These are phyloP conservation scores for Plasmodium fragile DNA, from an alignment of 169 alveolate species.

Conservation along the genomic window DNA sequence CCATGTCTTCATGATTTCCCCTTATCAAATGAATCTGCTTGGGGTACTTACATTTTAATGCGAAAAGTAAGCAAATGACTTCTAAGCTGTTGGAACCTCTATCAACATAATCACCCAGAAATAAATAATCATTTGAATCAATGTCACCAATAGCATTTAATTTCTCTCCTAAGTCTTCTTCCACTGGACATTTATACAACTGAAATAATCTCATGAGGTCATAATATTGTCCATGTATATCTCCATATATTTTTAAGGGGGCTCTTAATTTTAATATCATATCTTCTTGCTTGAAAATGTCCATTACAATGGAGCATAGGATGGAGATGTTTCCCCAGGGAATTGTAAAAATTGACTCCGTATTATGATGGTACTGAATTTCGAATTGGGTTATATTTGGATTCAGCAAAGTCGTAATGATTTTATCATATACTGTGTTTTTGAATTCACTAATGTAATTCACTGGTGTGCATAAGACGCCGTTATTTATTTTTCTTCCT, in stretches of 20 bases:
- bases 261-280: slow-evolving; percentile 97
- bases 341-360: slow-evolving; percentile 81
- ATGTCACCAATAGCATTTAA: slow-evolving; percentile 95
- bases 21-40: slow-evolving; percentile 97
- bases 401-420: slow-evolving; percentile 80
- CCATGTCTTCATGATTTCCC: slow-evolving; percentile 99
- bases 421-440: slow-evolving; percentile 85
- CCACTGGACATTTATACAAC: slow-evolving; percentile 90
- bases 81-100: slow-evolving; percentile 95
- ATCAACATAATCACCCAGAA: slow-evolving; percentile 99
- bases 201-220: slow-evolving; percentile 97
- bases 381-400: slow-evolving; percentile 80
- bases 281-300: slow-evolving; percentile 93
- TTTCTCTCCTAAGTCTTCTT: slow-evolving; percentile 88
- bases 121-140: slow-evolving; percentile 97
- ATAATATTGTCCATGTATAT: slow-evolving; percentile 98
- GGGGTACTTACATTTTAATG: slow-evolving; percentile 97
- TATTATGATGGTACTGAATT: slow-evolving; percentile 75
- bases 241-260: slow-evolving; percentile 98
- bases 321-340: slow-evolving; percentile 88
- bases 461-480: slow-evolving; percentile 80
- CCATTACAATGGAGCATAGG: slow-evolving; percentile 82
- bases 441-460: slow-evolving; percentile 76
- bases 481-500: slow-evolving; percentile 89
- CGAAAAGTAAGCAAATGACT: slow-evolving; percentile 96